Percentiles rank a stretch among this genome's conserved stretches.
Evolutionary conservation across 1,284 basidiomycete species (phyloP).

Genomic region (Earliella scabrosa): DNA sequence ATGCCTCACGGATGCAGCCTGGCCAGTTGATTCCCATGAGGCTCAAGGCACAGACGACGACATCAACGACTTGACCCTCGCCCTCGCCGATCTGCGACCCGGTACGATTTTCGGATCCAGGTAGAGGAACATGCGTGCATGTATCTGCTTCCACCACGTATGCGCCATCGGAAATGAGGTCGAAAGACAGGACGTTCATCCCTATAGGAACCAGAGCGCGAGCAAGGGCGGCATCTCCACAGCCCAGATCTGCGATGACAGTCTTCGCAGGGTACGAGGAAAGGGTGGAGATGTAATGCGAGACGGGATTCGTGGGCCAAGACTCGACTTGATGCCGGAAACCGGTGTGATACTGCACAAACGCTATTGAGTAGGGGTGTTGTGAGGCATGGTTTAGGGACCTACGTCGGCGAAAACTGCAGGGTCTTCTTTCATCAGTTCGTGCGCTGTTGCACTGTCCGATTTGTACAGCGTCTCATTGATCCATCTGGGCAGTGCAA

Average conservation of each 20-base stretch:
- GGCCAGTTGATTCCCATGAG: constrained; percentile 99
- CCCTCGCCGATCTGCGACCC: constrained; percentile 40
- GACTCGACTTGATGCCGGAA: constrained; percentile 88
- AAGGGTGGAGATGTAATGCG: constrained; percentile 69
- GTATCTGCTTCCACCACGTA: constrained; percentile 85
- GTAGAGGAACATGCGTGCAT: constrained; percentile 74
- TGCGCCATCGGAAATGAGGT: constrained; percentile 74
- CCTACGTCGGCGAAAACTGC: constrained; percentile 77
- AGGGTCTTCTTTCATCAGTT: constrained; percentile 84
- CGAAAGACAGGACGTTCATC: constrained; percentile 77
- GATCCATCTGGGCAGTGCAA: constrained; percentile 62
- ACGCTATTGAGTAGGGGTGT: not conserved
- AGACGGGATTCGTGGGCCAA: constrained; percentile 91
- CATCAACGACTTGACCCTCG: constrained; percentile 83
- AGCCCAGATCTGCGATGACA: constrained; percentile 92
- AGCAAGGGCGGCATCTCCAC: constrained; percentile 92
- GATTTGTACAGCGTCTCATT: constrained; percentile 91
- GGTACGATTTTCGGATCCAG: constrained; percentile 69
- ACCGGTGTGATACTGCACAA: constrained; percentile 82
- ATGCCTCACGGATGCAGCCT: constrained; percentile 86
- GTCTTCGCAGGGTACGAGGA: constrained; percentile 66
- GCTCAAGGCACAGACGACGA: constrained; percentile 92
- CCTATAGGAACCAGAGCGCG: constrained; percentile 71
- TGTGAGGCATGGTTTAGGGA: no score
- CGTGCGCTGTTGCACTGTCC: constrained; percentile 71